Conservation (phyloP, 2,329 filamentous ascomycete genomes). For the Fusarium mangiferae region DNA sequence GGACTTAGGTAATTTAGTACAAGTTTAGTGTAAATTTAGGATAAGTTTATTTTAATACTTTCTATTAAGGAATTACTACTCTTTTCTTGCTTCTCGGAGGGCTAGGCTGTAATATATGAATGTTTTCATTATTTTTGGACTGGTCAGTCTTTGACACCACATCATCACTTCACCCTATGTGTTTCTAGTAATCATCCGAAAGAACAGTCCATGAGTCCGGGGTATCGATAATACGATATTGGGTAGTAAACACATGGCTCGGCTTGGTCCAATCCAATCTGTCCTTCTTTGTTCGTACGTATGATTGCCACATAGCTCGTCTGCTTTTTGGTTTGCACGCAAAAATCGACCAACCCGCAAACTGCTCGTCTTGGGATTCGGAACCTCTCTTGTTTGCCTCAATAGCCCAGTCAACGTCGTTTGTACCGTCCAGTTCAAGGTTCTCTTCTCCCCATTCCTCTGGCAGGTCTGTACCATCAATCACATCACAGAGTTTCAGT, state of each 20-base stretch:
- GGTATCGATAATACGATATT: neutral
- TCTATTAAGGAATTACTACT: no score
- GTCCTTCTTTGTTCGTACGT: neutral
- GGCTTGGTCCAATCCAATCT: neutral
- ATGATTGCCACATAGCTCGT: neutral
- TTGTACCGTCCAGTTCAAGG: neutral
- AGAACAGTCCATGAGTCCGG: neutral
- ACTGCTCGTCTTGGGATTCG: neutral
- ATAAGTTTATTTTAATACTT: no score
- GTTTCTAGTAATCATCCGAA: neutral
- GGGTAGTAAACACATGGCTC: neutral
- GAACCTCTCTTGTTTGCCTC: neutral
- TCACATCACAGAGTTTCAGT: accelerated
- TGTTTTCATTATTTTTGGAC: no score
- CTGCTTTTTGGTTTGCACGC: neutral
- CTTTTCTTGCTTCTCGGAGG: no score
- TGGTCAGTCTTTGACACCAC: no score
- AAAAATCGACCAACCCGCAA: neutral
- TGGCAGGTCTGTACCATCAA: neutral
- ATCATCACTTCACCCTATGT: no score
- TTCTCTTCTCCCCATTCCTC: neutral
- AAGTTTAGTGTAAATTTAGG: no score
- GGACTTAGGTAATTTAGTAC: no score
- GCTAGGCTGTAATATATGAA: no score
- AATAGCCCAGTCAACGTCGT: neutral